Evolutionary conservation across 2,329 filamentous ascomycete genomes (phyloP).

Genomic region (Coniosporium tulheliwenetii): DNA sequence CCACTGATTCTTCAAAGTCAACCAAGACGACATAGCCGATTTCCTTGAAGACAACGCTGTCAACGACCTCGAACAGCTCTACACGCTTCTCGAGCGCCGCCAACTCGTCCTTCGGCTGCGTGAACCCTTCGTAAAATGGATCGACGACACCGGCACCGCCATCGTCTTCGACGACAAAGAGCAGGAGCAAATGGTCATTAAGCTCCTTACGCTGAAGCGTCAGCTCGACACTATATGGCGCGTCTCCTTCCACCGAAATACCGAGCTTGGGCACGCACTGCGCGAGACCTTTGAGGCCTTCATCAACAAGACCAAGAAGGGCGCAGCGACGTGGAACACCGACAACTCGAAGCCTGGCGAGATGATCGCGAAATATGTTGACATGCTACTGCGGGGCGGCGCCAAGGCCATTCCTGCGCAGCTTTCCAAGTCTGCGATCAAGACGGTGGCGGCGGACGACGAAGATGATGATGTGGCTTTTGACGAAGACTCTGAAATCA

Average conservation of each 20-base stretch:
- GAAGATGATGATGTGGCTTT: constrained; percentile 45
- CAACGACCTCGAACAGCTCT: constrained; percentile 58
- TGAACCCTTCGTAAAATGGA: constrained; percentile 62
- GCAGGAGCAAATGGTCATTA: constrained; percentile 72
- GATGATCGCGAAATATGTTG: constrained; percentile 97
- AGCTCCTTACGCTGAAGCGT: constrained; percentile 66
- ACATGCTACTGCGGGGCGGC: constrained; percentile 73
- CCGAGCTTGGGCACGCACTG: constrained; percentile 62
- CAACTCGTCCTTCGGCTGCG: constrained; percentile 55
- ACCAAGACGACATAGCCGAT: constrained; percentile 50
- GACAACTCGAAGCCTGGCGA: constrained; percentile 90
- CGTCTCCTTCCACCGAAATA: constrained; percentile 60
- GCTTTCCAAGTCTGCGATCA: constrained; percentile 41
- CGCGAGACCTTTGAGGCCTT: constrained; percentile 78
- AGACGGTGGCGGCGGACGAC: constrained; percentile 42
- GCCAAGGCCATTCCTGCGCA: constrained; percentile 65
- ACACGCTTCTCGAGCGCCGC: constrained; percentile 58
- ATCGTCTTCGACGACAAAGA: constrained; percentile 71
- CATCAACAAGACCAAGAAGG: constrained; percentile 75
- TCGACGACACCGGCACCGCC: constrained; percentile 53
- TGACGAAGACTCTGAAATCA: constrained; percentile 85
- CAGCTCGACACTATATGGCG: constrained; percentile 63
- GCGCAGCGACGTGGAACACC: constrained; percentile 55
- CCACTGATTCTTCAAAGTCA: constrained; percentile 38
- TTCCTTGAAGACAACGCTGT: constrained; percentile 58